Percentiles rank a stretch among this genome's conserved stretches.
phyloP scores from a whole-genome alignment of 345 rosid species.

The Hirschfeldia incana region DNA sequence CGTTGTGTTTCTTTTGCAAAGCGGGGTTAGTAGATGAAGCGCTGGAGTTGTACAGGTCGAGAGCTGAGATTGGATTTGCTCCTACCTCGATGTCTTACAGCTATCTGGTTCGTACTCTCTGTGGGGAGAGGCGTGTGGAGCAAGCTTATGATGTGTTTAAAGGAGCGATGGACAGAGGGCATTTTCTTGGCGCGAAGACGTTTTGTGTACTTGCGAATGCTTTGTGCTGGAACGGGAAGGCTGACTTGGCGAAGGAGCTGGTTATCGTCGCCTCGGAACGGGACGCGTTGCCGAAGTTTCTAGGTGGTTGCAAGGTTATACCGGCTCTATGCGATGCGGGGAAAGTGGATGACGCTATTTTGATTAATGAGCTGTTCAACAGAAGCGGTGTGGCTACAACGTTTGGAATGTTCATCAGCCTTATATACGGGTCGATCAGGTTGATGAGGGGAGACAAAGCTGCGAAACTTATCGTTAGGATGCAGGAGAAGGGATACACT shows the following conservation, averaged over 20 bases:
- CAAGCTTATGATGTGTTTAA: slow-evolving; percentile 63
- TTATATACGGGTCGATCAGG: slow-evolving; percentile 57
- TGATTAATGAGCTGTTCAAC: slow-evolving; percentile 49
- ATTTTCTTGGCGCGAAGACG: slow-evolving; percentile 57
- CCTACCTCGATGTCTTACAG: slow-evolving; percentile 54
- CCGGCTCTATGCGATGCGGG: slow-evolving; percentile 56
- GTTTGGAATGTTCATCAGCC: slow-evolving; percentile 36
- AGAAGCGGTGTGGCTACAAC: slow-evolving; percentile 39
- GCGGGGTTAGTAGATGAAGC: slow-evolving; percentile 82
- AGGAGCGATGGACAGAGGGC: slow-evolving; percentile 54
- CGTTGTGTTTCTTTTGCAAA: slow-evolving; percentile 81
- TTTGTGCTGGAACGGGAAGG: slow-evolving; percentile 61
- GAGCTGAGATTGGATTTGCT: slow-evolving; percentile 58
- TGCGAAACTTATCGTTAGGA: slow-evolving; percentile 62
- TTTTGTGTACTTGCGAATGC: slow-evolving; percentile 58
- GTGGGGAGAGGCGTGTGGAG: slow-evolving; percentile 45
- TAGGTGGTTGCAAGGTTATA: slow-evolving; percentile 50
- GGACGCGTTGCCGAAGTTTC: slow-evolving; percentile 45
- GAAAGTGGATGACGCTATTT: slow-evolving; percentile 63
- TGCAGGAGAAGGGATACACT: slow-evolving; percentile 69
- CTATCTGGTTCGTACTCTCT: slow-evolving; percentile 67
- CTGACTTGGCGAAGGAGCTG: slow-evolving; percentile 67
- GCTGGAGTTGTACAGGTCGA: slow-evolving; percentile 57
- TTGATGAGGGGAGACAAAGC: slow-evolving; percentile 61
- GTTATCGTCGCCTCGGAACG: slow-evolving; percentile 45